These are phyloP conservation scores for Talaromyces sp. DNA, from an alignment of 2,329 filamentous ascomycete species.

Conservation along the genomic window DNA sequence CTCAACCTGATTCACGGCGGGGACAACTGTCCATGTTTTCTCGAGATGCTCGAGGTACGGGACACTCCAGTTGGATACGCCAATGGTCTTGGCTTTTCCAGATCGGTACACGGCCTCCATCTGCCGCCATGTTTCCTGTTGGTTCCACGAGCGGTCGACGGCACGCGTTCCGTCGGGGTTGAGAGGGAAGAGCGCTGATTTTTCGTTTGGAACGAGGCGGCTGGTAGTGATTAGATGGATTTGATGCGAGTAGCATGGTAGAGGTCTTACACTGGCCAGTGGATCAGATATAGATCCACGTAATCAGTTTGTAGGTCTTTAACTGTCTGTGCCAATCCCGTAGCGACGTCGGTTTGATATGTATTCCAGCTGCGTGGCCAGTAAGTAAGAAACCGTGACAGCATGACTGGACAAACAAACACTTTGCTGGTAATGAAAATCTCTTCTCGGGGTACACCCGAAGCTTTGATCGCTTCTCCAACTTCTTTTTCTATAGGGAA, in stretches of 20 bases:
- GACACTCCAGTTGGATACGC: conserved; percentile 62
- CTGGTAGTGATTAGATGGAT: conserved; percentile 6
- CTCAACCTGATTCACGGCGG: conserved; percentile 27
- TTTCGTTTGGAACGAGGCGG: conserved; percentile 14
- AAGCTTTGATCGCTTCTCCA: conserved; percentile 27
- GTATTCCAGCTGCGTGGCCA: conserved; percentile 48
- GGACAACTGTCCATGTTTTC: conserved; percentile 21
- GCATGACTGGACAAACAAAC: conserved; percentile 41
- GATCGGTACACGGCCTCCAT: conserved; percentile 52
- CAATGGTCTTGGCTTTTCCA: conserved; percentile 60
- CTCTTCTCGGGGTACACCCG: conserved; percentile 25
- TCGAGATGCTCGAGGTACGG: conserved; percentile 37
- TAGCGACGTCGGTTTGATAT: conserved; percentile 47
- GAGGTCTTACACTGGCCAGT: conserved; percentile 13
- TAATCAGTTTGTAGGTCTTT: conserved; percentile 49
- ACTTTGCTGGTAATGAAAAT: conserved; percentile 19
- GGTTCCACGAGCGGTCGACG: conserved; percentile 24
- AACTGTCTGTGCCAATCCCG: conserved; percentile 45
- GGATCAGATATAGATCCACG: conserved; percentile 42
- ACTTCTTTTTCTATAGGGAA: conserved; percentile 21
- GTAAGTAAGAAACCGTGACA: background rate
- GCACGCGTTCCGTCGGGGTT: conserved; percentile 20
- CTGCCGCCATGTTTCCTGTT: conserved; percentile 52
- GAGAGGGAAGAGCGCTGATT: conserved; percentile 16
- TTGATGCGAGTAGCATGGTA: conserved; percentile 14